Evolutionary conservation across 441 rosid species (phyloP), one percentile per base, ranked within the genome.

Genomic region (Capsella rubella): DNA sequence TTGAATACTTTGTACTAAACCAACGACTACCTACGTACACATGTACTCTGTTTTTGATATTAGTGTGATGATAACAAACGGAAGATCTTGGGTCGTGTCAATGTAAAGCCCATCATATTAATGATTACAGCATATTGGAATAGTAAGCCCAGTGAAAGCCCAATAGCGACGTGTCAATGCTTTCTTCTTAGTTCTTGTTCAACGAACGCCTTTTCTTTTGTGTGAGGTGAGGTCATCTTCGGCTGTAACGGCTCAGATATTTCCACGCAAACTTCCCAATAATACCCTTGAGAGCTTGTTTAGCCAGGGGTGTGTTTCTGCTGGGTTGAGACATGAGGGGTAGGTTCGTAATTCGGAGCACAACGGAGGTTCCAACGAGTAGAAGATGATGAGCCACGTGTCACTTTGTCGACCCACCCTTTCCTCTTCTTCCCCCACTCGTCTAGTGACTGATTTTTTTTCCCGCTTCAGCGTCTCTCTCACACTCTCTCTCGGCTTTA

Each of bases 341-440:
- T n/a, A 77, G 5, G 28, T 8, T 39, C 8, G 74, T 67, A 12
- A 68, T 13, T n/a, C 3, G 31, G 21, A 11, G 8, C 0, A 5
- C 39, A 75, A 68, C 61, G 70, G 74, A 71, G 76, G 76, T 77
- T 77, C 69, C 58, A 71, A 77, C 80, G 80, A 77, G 73, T 31
- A 59, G 80, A 71, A 82, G 89, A 83, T 68, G 92, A 81, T 28
- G 63, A 6, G 79, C 87, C 87, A 88, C 99, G 97, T 89, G 95
- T 89, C 87, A 49, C 2, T 2, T 68, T 71, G 69, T 86, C 83
- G 55, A 80, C 95, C 93, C 77, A 27, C 62, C 87, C 76, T 82
- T 82, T 79, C 62, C 64, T 84, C 69, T 62, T 54, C 56, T 72
- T 46, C 82, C 75, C 52, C 85, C 87, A 83, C 84, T 75, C 66